Evolutionary conservation across 1,139 yeast species (phyloP).

Genomic region (Pichia inconspicua): DNA sequence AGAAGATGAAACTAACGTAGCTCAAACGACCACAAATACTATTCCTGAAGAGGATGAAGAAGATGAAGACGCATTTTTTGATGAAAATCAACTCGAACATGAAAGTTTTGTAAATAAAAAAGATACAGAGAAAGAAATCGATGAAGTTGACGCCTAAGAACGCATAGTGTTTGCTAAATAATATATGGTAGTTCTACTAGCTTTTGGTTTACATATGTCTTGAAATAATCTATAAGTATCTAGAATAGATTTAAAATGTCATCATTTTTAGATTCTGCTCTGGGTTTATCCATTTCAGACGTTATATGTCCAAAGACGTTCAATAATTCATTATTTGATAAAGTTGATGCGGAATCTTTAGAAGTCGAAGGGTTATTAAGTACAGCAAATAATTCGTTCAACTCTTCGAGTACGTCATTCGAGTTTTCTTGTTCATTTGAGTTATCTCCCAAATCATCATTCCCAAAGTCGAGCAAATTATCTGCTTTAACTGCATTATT

Average conservation of each 20-base stretch:
- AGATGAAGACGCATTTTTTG: conserved; percentile 18
- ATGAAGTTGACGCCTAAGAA: conserved; percentile 14
- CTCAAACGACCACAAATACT: conserved; percentile 10
- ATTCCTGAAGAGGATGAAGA: conserved; percentile 13
- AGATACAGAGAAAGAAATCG: conserved; percentile 17
- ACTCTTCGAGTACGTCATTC: conserved; percentile 49
- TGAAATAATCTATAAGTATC: too few species aligned
- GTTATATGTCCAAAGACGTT: conserved; percentile 1
- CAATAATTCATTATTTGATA: conserved; percentile 2
- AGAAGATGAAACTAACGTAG: conserved; percentile 7
- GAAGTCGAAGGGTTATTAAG: not conserved
- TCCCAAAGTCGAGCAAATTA: conserved; percentile 79
- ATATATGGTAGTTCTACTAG: not conserved
- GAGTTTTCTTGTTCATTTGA: conserved; percentile 5
- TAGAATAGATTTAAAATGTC: conserved; percentile 40
- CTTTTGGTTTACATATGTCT: too few species aligned
- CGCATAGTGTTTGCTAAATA: not conserved
- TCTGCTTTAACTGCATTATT: conserved; percentile 60
- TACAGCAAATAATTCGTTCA: conserved; percentile 56
- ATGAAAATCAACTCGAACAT: conserved; percentile 16
- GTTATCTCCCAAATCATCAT: conserved; percentile 32
- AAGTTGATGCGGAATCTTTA: not conserved
- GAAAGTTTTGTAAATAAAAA: conserved; percentile 9
- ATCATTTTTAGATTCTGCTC: conserved; percentile 19
- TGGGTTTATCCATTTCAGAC: conserved; percentile 1